Conservation (phyloP, 257 asterid species). For the Scutellaria minor region DNA sequence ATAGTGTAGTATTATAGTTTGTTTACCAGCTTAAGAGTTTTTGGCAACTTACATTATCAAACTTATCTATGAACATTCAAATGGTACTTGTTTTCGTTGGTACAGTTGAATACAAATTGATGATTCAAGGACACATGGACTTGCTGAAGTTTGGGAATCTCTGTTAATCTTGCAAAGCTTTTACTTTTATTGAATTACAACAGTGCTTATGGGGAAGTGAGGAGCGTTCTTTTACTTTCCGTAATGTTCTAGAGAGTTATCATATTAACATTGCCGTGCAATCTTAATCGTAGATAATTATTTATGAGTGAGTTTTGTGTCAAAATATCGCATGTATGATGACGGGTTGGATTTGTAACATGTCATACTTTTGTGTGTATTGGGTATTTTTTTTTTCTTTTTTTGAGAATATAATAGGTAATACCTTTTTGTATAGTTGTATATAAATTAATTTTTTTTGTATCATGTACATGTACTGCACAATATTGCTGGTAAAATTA, state of each 20-base stretch:
- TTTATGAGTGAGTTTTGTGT: too few relatives aligned
- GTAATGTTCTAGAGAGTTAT: background rate
- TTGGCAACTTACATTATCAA: background rate
- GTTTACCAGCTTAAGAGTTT: background rate
- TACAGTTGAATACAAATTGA: conserved; percentile 23
- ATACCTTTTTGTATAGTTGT: too few relatives aligned
- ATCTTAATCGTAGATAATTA: too few relatives aligned
- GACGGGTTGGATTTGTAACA: too few relatives aligned
- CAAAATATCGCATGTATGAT: too few relatives aligned
- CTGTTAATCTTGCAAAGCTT: conserved; percentile 14
- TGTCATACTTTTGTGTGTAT: too few relatives aligned
- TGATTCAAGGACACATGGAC: conserved; percentile 29
- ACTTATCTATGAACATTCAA: background rate
- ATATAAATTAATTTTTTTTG: too few relatives aligned
- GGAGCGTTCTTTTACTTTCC: background rate
- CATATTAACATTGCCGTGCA: too few relatives aligned
- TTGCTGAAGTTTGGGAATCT: conserved; percentile 37
- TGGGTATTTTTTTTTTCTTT: too few relatives aligned
- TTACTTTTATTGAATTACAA: background rate
- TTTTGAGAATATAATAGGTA: too few relatives aligned
- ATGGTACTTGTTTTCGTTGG: background rate
- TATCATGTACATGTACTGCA: too few relatives aligned
- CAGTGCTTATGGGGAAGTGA: background rate
- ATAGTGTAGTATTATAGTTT: background rate
- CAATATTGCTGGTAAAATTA: too few relatives aligned